Evolutionary conservation across 345 rosid genomes (phyloP).

Genomic region (Ailanthus altissimus): DNA sequence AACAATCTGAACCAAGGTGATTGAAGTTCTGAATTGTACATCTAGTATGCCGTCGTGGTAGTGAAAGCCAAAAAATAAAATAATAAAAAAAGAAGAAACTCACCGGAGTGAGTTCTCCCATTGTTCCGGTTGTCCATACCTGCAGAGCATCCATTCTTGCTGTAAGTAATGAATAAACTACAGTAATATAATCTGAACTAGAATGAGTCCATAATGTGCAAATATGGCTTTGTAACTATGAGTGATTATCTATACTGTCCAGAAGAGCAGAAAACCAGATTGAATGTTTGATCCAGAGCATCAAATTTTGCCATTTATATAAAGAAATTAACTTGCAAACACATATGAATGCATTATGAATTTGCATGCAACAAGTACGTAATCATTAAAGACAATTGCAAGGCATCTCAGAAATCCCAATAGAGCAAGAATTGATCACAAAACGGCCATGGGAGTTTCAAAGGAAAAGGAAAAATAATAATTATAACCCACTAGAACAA

Average conservation of each 20-base stretch:
- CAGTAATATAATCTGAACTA: not conserved
- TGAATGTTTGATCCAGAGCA: not conserved
- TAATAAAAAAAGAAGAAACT: conserved; percentile 17
- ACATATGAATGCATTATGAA: not conserved
- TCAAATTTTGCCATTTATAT: not conserved
- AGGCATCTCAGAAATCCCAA: too few relatives aligned
- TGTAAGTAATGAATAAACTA: not conserved
- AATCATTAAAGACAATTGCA: not conserved
- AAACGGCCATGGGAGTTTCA: too few relatives aligned
- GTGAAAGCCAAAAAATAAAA: not conserved
- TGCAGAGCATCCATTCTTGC: conserved; percentile 26
- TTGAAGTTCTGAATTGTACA: too few relatives aligned
- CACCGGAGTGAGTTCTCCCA: conserved; percentile 90
- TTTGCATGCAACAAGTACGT: not conserved
- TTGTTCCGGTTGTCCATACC: conserved; percentile 94
- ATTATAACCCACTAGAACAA: too few relatives aligned
- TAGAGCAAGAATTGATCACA: too few relatives aligned
- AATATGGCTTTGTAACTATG: not conserved
- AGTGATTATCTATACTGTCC: not conserved
- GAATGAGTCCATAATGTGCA: not conserved
- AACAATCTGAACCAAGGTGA: too few relatives aligned
- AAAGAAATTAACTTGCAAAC: not conserved
- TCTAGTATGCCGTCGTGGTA: not conserved
- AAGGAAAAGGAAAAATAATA: too few relatives aligned
- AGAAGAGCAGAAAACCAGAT: not conserved